Evolutionary conservation across 129 eudicot species (phyloP), one percentile per base, ranked within the genome.

Genomic region (Glebionis coronaria): DNA sequence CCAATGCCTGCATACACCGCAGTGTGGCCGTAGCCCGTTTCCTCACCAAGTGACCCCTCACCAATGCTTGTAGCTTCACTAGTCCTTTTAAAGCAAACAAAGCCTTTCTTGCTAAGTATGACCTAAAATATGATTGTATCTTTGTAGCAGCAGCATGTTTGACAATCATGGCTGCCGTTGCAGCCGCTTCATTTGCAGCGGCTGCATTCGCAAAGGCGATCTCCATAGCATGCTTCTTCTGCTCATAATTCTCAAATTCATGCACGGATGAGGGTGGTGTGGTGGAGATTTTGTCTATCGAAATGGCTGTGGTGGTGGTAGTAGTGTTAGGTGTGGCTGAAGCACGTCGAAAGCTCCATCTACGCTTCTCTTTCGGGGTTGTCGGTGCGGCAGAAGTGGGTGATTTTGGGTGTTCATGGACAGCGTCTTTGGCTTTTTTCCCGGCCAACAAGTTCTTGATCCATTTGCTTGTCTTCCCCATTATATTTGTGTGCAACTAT

Each of bases 271-370:
- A 25, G 11, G 67, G 70, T 13, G 75, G 77, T 19, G 74, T 4
- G 4, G 82, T 53, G 49, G 80, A 71, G 45, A 20, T 45, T 56
- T 9, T 65, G 42, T 82, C 83, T 25, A 25, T 25, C 14, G 79
- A 54, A 54, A 16, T 76, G 55, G 70, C 63, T 19, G 80, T 68
- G 13, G 53, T 56, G 1, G 81, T 65, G 8, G 63, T 68, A 46
- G 78, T 42, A 3, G 78, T 52, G 7, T 83, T 58, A 7, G 77
- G 75, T n/a, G 84, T 23, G 58, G 86, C 87, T 3, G 95, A 80
- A 6, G 98, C 88, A 55, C 98, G 75, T 9, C 98, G 87, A 57
- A 92, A 92, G 82, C 98, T 88, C 98, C 98, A 92, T 60, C 98
- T 29, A 29, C 85, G 79, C 76, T 92, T 92, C 70, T 92, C 96